Percentiles rank a stretch among this genome's conserved stretches.
Evolutionary conservation across 495 filamentous ascomycete species (phyloP).

Genomic region (Penicillium pulvis): DNA sequence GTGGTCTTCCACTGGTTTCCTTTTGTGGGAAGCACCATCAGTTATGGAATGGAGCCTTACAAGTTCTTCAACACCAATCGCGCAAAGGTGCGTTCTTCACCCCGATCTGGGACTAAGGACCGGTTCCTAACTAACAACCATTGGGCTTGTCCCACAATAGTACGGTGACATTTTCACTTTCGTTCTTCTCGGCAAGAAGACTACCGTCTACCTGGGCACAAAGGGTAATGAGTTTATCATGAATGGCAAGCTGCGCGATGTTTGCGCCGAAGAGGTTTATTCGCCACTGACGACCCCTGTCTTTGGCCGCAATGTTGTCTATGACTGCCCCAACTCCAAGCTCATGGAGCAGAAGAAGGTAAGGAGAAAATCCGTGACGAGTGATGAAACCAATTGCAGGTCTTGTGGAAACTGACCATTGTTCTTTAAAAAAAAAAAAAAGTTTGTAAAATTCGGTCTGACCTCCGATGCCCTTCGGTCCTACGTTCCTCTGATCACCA

Average conservation of each 20-base stretch:
- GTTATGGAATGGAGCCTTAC: slow-evolving; percentile 66
- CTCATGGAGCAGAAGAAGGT: slow-evolving; percentile 74
- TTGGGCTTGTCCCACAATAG: slow-evolving; percentile 26
- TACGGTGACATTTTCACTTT: slow-evolving; percentile 70
- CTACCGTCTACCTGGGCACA: slow-evolving; percentile 61
- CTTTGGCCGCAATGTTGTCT: slow-evolving; percentile 65
- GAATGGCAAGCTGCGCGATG: slow-evolving; percentile 61
- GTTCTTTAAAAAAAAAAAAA: not conserved
- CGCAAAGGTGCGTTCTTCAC: slow-evolving; percentile 46
- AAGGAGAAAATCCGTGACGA: not conserved
- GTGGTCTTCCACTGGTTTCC: slow-evolving; percentile 69
- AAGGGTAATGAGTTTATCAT: slow-evolving; percentile 66
- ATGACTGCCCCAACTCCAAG: slow-evolving; percentile 66
- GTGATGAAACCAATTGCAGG: not conserved
- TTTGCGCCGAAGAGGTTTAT: slow-evolving; percentile 68
- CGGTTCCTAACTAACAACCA: slow-evolving; percentile 14
- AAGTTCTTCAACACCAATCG: slow-evolving; percentile 59
- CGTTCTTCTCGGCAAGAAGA: slow-evolving; percentile 63
- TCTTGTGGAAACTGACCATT: slow-evolving; percentile 10
- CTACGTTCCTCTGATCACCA: slow-evolving; percentile 59
- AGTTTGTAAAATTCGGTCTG: slow-evolving; percentile 69
- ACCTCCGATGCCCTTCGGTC: slow-evolving; percentile 63
- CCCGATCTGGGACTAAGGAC: not conserved
- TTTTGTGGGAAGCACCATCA: slow-evolving; percentile 62
- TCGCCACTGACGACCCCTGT: slow-evolving; percentile 61